Evolutionary conservation across 495 filamentous ascomycete genomes (phyloP), one percentile per base, ranked within the genome.

Genomic region (Diplogelasinospora grovesii): DNA sequence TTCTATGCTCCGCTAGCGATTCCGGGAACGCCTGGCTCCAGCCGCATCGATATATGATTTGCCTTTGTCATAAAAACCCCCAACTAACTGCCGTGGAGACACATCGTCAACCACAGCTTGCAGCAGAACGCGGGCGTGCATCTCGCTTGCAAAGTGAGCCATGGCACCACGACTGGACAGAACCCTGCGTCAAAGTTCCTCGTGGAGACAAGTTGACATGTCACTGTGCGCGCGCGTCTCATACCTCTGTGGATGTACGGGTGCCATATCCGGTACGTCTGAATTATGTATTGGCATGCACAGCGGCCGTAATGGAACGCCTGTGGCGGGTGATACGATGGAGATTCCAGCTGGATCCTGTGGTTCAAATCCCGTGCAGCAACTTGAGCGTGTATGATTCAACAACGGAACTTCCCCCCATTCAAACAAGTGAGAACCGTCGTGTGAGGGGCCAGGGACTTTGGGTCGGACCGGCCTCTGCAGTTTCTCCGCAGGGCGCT

Each of bases 1-100:
- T 22, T n/a, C 11, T 20, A 19, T 24, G 26, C n/a, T 40, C 38
- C 9, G 7, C 22, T 24, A 32, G 39, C 22, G 23, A 11, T 21
- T 38, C 11, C 29, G 27, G 14, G 19, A 14, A 13, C 30, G 13
- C 30, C 21, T 22, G 14, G 19, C 35, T 36, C 30, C 25, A 13
- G 46, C 33, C 34, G 27, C 30, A 25, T 31, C 13, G 39, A 23
- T 23, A 34, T 23, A 10, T 11, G 14, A 28, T 45, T 28, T 24
- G 14, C 16, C 41, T 50, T 46, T 54, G 50, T 54, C 50, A 50
- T 44, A 39, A 39, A 54, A 54, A 44, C 40, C 46, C 50, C 50
- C 39, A 49, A 46, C 50, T 36, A 49, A 46, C 39, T 49, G 39
- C 43, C 50, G 50, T 46, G 46, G 41, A 38, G 39, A 41, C 6